Conservation (phyloP, 345 rosid species). For the Trapa bicornis region DNA sequence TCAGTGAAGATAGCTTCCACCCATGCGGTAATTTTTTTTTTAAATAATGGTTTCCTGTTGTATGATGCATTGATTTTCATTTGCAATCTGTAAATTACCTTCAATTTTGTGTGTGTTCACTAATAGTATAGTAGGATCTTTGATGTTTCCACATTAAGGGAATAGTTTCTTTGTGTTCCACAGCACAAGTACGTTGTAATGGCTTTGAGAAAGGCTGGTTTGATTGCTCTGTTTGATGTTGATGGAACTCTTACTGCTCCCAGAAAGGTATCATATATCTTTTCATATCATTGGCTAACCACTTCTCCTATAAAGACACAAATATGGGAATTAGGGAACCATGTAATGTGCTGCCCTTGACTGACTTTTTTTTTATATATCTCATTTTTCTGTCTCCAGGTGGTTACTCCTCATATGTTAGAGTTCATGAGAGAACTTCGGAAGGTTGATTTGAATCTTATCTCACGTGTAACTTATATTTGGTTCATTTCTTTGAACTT, state of each 20-base stretch:
- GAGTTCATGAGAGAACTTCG: slow-evolving; percentile 64
- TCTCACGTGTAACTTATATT: background rate
- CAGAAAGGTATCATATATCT: slow-evolving; percentile 40
- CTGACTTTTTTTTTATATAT: background rate
- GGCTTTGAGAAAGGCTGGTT: slow-evolving; percentile 43
- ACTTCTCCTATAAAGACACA: too few relatives aligned
- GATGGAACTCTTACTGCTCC: slow-evolving; percentile 99
- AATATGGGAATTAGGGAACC: background rate
- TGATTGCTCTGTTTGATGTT: slow-evolving; percentile 88
- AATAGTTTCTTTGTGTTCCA: background rate
- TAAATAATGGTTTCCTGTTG: background rate
- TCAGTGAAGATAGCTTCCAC: too few relatives aligned
- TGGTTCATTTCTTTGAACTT: background rate
- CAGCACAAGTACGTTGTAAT: slow-evolving; percentile 5
- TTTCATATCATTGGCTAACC: too few relatives aligned
- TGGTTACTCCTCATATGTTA: slow-evolving; percentile 36
- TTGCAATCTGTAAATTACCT: background rate
- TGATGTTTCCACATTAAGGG: background rate
- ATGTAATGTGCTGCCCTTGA: background rate
- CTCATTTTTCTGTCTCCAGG: slow-evolving; percentile 16
- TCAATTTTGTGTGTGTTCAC: background rate
- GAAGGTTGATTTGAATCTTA: slow-evolving; percentile 32
- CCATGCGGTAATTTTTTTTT: too few relatives aligned
- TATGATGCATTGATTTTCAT: background rate
- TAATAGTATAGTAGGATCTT: background rate